phyloP scores from a whole-genome alignment of 2,329 filamentous ascomycete genomes.

The Venturia asperata region DNA sequence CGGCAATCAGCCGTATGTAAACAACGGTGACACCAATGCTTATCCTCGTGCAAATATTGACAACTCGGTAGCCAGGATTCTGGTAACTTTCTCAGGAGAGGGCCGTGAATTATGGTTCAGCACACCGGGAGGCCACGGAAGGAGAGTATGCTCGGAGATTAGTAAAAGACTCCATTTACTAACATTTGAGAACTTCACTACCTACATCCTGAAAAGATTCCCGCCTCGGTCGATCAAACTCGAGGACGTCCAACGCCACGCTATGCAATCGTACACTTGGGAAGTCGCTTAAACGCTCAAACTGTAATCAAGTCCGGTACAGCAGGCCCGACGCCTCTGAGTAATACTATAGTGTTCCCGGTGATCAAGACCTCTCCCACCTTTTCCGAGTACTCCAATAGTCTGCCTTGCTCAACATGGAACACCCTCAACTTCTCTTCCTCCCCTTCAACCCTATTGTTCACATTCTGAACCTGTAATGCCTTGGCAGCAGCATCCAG shows the following conservation, averaged over 20 bases:
- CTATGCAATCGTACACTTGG: not conserved
- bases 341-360: conserved; percentile 82
- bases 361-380: conserved; percentile 64
- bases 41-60: not conserved
- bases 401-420: conserved; percentile 79
- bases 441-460: conserved; percentile 69
- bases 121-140: not conserved
- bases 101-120: too few species aligned
- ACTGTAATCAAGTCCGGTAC: conserved; percentile 15
- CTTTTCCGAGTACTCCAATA: conserved; percentile 85
- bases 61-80: not conserved
- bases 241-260: not conserved
- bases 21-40: not conserved
- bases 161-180: not conserved
- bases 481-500: conserved; percentile 70
- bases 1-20: not conserved
- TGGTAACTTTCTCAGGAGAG: not conserved
- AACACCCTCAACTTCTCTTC: conserved; percentile 79
- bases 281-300: not conserved
- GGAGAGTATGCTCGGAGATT: not conserved
- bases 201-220: not conserved
- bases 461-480: conserved; percentile 74
- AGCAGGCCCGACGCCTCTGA: conserved; percentile 72
- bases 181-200: not conserved
- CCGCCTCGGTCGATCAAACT: conserved; percentile 5